Evolutionary conservation across 2,329 filamentous ascomycete species (phyloP).

Genomic region (Aspergillus glaucus): DNA sequence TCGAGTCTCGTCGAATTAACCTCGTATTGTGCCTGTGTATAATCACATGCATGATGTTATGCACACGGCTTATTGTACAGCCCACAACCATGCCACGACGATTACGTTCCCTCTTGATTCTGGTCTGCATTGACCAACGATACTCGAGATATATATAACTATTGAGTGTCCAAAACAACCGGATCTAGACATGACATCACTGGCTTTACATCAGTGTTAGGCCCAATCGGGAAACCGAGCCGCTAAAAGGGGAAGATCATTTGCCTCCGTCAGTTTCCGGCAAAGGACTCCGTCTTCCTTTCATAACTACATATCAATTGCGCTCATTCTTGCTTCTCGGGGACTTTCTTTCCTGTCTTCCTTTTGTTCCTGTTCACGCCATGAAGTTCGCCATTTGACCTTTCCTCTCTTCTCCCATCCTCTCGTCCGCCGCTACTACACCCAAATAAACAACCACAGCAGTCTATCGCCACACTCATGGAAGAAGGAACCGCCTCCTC

Average conservation of each 20-base stretch:
- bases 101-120: no score
- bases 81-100: no score
- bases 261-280: neutral
- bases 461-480: constrained; percentile 21
- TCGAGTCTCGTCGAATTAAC: no score
- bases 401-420: neutral
- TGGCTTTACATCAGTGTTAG: constrained; percentile 7
- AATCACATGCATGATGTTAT: no score
- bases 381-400: neutral
- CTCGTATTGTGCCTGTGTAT: no score
- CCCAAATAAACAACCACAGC: constrained; percentile 4
- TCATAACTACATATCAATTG: no score
- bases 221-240: neutral
- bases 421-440: neutral
- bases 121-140: no score
- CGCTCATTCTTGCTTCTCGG: neutral
- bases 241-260: neutral
- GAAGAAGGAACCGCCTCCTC: constrained; percentile 24
- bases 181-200: constrained; percentile 6
- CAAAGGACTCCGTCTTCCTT: neutral
- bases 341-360: neutral
- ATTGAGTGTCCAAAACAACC: no score
- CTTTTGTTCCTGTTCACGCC: neutral
- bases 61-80: no score
- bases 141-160: no score